Percentiles rank a stretch among this genome's conserved stretches.
Evolutionary conservation across 139 green algal genomes (phyloP).

Genomic region (Nannochloris sp.): DNA sequence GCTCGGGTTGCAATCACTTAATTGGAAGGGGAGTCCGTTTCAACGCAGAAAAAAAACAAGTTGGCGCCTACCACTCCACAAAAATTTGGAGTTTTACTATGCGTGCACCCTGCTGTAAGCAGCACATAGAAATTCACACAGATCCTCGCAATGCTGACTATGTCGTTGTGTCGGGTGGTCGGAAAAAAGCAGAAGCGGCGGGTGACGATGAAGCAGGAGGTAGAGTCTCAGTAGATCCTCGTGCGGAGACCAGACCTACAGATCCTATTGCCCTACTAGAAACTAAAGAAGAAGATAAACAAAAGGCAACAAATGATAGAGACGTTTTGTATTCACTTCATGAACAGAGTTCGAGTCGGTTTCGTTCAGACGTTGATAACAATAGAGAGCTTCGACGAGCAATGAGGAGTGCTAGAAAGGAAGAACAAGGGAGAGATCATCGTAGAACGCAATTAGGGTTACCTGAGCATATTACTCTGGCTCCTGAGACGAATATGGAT

Average conservation of each 20-base stretch:
- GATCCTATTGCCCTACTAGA: conserved; percentile 3
- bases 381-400: conserved; percentile 15
- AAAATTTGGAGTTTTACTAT: conserved; percentile 91
- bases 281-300: conserved; percentile 5
- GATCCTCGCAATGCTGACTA: conserved; percentile 90
- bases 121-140: conserved; percentile 81
- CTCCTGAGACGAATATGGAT: conserved; percentile 46
- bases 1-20: conserved; percentile 73
- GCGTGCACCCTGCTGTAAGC: conserved; percentile 77
- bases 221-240: background rate
- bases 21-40: conserved; percentile 96
- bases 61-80: conserved; percentile 85
- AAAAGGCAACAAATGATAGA: background rate
- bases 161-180: conserved; percentile 54
- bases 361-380: background rate
- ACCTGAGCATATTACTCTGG: conserved; percentile 42
- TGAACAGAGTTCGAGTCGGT: background rate
- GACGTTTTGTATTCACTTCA: background rate
- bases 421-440: conserved; percentile 23
- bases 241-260: background rate
- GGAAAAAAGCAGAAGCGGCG: conserved; percentile 2
- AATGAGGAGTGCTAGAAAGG: conserved; percentile 28
- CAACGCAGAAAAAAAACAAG: conserved; percentile 94
- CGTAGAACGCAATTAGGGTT: conserved; percentile 48
- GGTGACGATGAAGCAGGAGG: background rate